Evolutionary conservation across 164 flowering plant genomes (phyloP).

Genomic region (Dillenia turbinata): DNA sequence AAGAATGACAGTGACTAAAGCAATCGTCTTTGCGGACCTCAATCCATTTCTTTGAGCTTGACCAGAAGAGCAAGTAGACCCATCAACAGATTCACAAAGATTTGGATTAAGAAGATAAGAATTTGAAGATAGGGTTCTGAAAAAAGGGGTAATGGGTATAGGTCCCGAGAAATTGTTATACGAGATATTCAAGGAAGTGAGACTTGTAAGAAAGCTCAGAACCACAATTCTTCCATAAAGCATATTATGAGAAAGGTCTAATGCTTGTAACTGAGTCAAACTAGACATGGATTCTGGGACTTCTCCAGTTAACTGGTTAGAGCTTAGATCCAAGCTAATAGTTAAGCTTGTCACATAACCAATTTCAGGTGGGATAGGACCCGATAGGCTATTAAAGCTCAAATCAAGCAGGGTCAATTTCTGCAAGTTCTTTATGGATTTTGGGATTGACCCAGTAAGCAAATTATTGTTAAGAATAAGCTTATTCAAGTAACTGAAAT

Average conservation of each 20-base stretch:
- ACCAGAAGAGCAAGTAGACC: conserved; percentile 64
- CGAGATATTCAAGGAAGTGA: conserved; percentile 77
- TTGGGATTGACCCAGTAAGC: conserved; percentile 66
- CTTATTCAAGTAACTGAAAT: conserved; percentile 85
- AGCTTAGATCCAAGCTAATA: conserved; percentile 79
- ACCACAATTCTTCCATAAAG: conserved; percentile 59
- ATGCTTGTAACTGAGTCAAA: conserved; percentile 77
- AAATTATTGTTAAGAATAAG: conserved; percentile 81
- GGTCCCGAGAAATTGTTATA: conserved; percentile 92
- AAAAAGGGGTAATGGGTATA: conserved; percentile 79
- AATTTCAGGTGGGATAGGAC: conserved; percentile 75
- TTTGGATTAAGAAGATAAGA: conserved; percentile 56
- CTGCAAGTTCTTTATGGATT: conserved; percentile 53
- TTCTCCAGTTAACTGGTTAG: conserved; percentile 64
- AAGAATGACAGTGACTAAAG: conserved; percentile 51
- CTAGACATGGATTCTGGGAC: conserved; percentile 65
- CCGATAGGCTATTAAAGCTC: conserved; percentile 76
- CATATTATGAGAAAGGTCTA: conserved; percentile 78
- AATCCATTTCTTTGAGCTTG: conserved; percentile 29
- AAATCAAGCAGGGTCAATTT: conserved; percentile 84
- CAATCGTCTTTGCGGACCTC: conserved; percentile 58
- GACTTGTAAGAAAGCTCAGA: conserved; percentile 66
- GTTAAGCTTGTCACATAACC: conserved; percentile 79
- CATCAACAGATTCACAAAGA: conserved; percentile 74
- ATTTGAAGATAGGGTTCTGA: conserved; percentile 54